Evolutionary conservation across 805 yeast genomes (phyloP).

Genomic region (Kazachstania africana): DNA sequence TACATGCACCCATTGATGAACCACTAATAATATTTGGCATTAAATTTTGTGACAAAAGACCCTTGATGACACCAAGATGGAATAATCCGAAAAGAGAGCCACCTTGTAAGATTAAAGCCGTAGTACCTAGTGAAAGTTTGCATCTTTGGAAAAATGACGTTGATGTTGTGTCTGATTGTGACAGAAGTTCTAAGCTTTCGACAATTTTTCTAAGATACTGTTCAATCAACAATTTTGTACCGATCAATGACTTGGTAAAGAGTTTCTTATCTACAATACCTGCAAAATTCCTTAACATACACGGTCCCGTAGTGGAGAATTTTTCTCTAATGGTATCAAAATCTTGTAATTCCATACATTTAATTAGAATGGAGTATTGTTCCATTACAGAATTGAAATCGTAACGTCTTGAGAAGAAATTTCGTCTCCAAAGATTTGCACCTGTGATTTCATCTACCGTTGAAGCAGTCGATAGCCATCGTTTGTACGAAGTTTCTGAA

Average conservation of each 20-base stretch:
- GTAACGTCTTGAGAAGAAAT: conserved; percentile 68
- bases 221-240: conserved; percentile 83
- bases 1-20: conserved; percentile 87
- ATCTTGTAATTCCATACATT: conserved; percentile 48
- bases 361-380: conserved; percentile 48
- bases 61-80: conserved; percentile 85
- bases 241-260: conserved; percentile 72
- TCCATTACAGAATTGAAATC: conserved; percentile 77
- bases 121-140: conserved; percentile 76
- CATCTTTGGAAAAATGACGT: conserved; percentile 72
- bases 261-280: conserved; percentile 72
- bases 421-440: conserved; percentile 62
- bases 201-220: conserved; percentile 48
- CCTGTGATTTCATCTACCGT: conserved; percentile 41
- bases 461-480: conserved; percentile 52
- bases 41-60: conserved; percentile 60
- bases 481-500: conserved; percentile 46
- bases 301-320: conserved; percentile 57
- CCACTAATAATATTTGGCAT: conserved; percentile 85
- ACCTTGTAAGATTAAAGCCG: conserved; percentile 87
- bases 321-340: conserved; percentile 47
- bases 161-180: conserved; percentile 36
- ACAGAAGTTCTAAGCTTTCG: conserved; percentile 61
- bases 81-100: conserved; percentile 91
- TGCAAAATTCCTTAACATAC: conserved; percentile 75